Conservation (phyloP, 768 basidiomycete species). For the Boletus tylopilopsis region DNA sequence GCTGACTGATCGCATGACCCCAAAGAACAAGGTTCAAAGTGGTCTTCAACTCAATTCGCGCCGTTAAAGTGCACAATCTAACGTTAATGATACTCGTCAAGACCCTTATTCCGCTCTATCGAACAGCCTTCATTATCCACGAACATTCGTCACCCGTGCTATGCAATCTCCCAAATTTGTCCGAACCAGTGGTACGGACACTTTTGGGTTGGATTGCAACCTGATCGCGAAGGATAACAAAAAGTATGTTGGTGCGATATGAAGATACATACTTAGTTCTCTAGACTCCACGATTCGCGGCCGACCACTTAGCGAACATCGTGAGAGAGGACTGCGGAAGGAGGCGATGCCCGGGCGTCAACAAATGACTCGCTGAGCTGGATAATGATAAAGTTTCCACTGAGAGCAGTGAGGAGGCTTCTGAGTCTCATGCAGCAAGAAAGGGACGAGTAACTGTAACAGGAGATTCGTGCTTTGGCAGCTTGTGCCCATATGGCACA, state of each 20-base stretch:
- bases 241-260: neutral
- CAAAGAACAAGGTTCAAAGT: neutral
- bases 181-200: neutral
- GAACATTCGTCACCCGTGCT: constrained; percentile 3
- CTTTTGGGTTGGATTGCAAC: neutral
- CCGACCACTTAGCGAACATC: neutral
- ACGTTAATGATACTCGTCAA: no score
- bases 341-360: constrained; percentile 4
- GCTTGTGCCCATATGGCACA: neutral
- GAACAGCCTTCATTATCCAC: constrained; percentile 7
- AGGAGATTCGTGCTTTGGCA: neutral
- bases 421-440: neutral
- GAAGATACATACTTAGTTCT: neutral
- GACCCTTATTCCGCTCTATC: neutral
- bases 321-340: constrained; percentile 1
- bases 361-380: constrained; percentile 12
- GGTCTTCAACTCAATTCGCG: neutral
- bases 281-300: neutral
- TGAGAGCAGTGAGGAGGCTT: neutral
- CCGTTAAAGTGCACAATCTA: neutral
- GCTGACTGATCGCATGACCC: constrained; percentile 9
- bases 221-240: neutral
- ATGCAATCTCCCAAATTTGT: neutral
- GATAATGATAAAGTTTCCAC: constrained; percentile 11
- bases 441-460: neutral